These are phyloP conservation scores for Sphaerulina populicola DNA, from an alignment of 2,329 filamentous ascomycete species.

Conservation along the genomic window DNA sequence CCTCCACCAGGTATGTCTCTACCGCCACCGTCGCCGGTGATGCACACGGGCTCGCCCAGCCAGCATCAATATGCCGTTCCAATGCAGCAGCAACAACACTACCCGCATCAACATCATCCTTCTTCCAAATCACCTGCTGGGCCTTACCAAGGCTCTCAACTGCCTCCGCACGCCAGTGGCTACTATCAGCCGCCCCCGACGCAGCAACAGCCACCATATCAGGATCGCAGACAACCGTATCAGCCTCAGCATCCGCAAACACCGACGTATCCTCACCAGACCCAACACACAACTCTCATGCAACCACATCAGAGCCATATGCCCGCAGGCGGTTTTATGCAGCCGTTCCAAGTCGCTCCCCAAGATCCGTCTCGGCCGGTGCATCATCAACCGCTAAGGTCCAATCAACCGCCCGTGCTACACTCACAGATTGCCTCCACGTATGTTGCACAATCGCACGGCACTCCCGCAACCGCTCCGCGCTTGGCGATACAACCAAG, in stretches of 20 bases:
- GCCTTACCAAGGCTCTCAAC: slow-evolving; percentile 20
- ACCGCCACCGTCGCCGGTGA: slow-evolving; percentile 24
- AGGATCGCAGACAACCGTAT: slow-evolving; percentile 24
- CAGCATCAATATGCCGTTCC: slow-evolving; percentile 15
- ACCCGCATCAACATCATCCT: slow-evolving; percentile 19
- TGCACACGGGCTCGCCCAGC: slow-evolving; percentile 30
- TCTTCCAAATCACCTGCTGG: slow-evolving; percentile 17
- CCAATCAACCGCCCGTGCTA: slow-evolving; percentile 11
- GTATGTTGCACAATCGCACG: slow-evolving; percentile 15
- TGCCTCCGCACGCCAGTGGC: slow-evolving; percentile 26
- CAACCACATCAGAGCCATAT: slow-evolving; percentile 10
- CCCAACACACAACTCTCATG: slow-evolving; percentile 25
- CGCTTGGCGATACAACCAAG: slow-evolving; percentile 16
- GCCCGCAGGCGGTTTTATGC: slow-evolving; percentile 37
- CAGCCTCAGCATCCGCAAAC: slow-evolving; percentile 28
- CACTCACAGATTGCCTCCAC: slow-evolving; percentile 8
- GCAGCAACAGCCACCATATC: slow-evolving; percentile 21
- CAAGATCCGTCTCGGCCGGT: slow-evolving; percentile 34
- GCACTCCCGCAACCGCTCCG: slow-evolving; percentile 24
- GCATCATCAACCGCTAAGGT: slow-evolving; percentile 18
- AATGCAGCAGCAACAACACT: slow-evolving; percentile 20
- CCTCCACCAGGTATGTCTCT: slow-evolving; percentile 33
- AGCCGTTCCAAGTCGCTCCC: slow-evolving; percentile 42
- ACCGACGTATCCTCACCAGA: slow-evolving; percentile 24
- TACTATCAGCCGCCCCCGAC: slow-evolving; percentile 24